Evolutionary conservation across 202 grass and related monocot genomes (phyloP).

Genomic region (Setaria italica): DNA sequence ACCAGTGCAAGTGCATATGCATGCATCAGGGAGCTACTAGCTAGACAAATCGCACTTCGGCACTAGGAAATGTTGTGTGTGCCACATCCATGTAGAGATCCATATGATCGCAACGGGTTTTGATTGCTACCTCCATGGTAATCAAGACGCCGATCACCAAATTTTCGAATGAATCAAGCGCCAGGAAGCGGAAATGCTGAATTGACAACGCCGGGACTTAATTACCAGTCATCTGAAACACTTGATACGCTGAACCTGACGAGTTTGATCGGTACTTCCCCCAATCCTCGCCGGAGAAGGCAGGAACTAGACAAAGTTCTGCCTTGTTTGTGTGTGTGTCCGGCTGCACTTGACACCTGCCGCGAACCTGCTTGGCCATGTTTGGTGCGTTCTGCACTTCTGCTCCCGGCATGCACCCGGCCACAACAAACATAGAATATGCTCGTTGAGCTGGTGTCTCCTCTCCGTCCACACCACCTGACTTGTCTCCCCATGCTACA

Average conservation of each 20-base stretch:
- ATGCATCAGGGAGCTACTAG: background rate
- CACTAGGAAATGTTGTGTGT: background rate
- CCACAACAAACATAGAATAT: background rate
- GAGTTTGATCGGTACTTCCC: background rate
- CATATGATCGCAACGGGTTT: background rate
- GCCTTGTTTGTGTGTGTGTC: background rate
- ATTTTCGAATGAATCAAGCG: background rate
- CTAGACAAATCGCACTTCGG: background rate
- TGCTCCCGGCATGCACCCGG: background rate
- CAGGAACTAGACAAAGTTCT: background rate
- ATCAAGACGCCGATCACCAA: background rate
- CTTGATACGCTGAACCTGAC: background rate
- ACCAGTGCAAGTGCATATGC: background rate
- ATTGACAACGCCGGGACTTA: background rate
- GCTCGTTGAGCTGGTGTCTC: background rate
- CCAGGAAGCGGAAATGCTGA: background rate
- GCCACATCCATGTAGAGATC: background rate
- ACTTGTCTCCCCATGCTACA: background rate
- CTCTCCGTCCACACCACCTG: background rate
- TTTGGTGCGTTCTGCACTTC: background rate
- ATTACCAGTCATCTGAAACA: rapidly evolving
- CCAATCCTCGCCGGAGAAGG: background rate
- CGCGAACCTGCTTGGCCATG: slow-evolving; percentile 3
- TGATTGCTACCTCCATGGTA: background rate
- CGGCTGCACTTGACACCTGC: background rate